These are phyloP conservation scores for Wakefieldia striispora DNA, from an alignment of 768 basidiomycete genomes.

Conservation along the genomic window DNA sequence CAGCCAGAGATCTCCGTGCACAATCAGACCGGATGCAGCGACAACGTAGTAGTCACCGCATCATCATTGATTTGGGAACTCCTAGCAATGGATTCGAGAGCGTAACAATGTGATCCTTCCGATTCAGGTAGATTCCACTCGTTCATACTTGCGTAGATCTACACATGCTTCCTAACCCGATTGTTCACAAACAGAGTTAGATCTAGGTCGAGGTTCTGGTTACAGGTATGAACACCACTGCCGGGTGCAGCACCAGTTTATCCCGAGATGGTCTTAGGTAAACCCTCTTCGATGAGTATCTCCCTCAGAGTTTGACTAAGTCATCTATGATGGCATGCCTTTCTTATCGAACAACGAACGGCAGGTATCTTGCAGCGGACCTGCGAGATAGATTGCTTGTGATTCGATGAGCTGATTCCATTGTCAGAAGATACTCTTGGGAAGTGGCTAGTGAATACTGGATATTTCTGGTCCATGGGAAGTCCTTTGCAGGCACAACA, in stretches of 20 bases:
- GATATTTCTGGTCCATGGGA: slow-evolving; percentile 45
- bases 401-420: slow-evolving; percentile 44
- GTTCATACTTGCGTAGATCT: slow-evolving; percentile 42
- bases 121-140: slow-evolving; percentile 38
- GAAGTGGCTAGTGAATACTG: slow-evolving; percentile 41
- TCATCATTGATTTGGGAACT: slow-evolving; percentile 31
- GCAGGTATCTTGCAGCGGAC: slow-evolving; percentile 34
- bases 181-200: slow-evolving; percentile 42
- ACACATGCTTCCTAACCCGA: slow-evolving; percentile 38
- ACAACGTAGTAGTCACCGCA: no score
- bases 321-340: no score
- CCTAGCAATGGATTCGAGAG: slow-evolving; percentile 43
- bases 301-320: slow-evolving; percentile 42
- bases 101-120: slow-evolving; percentile 32
- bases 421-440: slow-evolving; percentile 3
- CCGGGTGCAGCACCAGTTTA: slow-evolving; percentile 57
- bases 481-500: slow-evolving; percentile 30
- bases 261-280: slow-evolving; percentile 29
- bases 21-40: slow-evolving; percentile 28
- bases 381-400: no score
- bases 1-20: slow-evolving; percentile 68
- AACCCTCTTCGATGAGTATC: slow-evolving; percentile 35
- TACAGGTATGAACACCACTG: slow-evolving; percentile 49
- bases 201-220: slow-evolving; percentile 29
- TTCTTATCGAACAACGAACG: slow-evolving; percentile 52